Percentiles rank a stretch among this genome's conserved stretches.
Evolutionary conservation across 352 stramenopile genomes (phyloP).

Genomic region (Globisporangium cystogenes): DNA sequence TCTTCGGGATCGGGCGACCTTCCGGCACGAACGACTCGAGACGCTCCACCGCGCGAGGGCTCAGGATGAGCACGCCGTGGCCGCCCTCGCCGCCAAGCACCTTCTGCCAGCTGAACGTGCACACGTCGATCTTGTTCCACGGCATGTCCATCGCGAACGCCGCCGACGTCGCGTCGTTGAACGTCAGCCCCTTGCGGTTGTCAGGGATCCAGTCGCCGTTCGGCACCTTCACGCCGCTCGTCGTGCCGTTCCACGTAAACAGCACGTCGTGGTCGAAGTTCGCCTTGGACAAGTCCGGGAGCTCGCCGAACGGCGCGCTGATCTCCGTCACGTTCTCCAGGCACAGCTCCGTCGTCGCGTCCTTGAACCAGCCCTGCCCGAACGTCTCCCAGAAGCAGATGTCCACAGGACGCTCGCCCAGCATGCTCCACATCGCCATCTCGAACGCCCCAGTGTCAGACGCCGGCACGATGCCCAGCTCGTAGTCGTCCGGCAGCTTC

Average conservation of each 20-base stretch:
- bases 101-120: conserved; percentile 99
- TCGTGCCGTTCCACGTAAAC: conserved; percentile 99
- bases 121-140: conserved; percentile 98
- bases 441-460: conserved; percentile 99
- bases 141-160: conserved; percentile 99
- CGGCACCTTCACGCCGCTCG: conserved; percentile 94
- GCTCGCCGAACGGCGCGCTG: conserved; percentile 94
- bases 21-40: conserved; percentile 93
- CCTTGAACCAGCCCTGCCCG: conserved; percentile 95
- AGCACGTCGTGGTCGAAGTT: conserved; percentile 96
- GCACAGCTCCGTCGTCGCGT: conserved; percentile 93
- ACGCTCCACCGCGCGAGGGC: conserved; percentile 93
- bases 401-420: conserved; percentile 91
- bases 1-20: conserved; percentile 95
- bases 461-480: conserved; percentile 95
- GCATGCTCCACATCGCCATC: conserved; percentile 99
- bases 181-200: conserved; percentile 93
- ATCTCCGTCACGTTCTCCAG: conserved; percentile 93
- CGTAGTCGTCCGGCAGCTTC: conserved; percentile 93
- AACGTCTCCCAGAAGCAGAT: conserved; percentile 97
- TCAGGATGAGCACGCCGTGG: conserved; percentile 97
- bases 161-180: conserved; percentile 98
- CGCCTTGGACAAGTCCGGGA: conserved; percentile 92
- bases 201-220: conserved; percentile 96
- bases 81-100: conserved; percentile 97